These are phyloP conservation scores for Wickerhamomyces bisporus DNA, from an alignment of 805 yeast genomes.

Conservation along the genomic window DNA sequence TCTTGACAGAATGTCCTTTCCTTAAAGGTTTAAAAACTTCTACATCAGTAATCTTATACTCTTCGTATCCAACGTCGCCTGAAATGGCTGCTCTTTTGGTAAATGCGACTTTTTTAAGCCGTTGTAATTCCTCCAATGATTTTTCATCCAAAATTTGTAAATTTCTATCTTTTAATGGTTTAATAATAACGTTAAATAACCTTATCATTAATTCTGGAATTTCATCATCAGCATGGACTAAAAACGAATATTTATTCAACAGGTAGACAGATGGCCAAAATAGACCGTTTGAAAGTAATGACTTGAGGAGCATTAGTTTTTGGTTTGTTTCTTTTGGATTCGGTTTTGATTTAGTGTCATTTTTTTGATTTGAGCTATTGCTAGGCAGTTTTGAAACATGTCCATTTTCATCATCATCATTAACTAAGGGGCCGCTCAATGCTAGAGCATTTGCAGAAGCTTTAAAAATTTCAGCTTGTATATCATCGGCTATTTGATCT, in stretches of 20 bases:
- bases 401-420: conserved; percentile 54
- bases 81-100: conserved; percentile 18
- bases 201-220: conserved; percentile 43
- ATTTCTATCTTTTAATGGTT: conserved; percentile 37
- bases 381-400: conserved; percentile 5
- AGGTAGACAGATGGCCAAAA: conserved; percentile 57
- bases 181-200: conserved; percentile 42
- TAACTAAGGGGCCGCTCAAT: conserved; percentile 75
- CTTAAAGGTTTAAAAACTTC: conserved; percentile 30
- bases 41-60: conserved; percentile 14
- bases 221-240: conserved; percentile 49
- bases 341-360: not conserved
- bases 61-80: conserved; percentile 28
- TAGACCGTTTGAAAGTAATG: conserved; percentile 54
- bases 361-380: not conserved
- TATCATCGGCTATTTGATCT: conserved; percentile 37
- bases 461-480: conserved; percentile 51
- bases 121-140: conserved; percentile 17
- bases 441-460: conserved; percentile 79
- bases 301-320: conserved; percentile 45
- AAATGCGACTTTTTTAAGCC: conserved; percentile 21
- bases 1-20: conserved; percentile 8
- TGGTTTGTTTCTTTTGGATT: conserved; percentile 21
- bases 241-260: conserved; percentile 54
- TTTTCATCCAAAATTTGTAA: conserved; percentile 16